Conservation (phyloP, 345 rosid species). For the Erysimum cheiranthoides region DNA sequence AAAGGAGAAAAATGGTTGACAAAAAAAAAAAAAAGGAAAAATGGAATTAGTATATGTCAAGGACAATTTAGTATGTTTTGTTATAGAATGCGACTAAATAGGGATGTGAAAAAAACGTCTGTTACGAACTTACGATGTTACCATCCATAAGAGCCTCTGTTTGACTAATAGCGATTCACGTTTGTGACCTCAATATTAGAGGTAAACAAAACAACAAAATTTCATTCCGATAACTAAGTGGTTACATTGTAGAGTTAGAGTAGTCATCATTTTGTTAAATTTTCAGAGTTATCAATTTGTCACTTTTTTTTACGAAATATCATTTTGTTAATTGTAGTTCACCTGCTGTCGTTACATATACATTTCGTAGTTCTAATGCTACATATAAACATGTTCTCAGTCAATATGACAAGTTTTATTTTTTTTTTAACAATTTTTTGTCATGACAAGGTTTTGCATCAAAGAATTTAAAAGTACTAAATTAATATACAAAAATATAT, state of each 20-base stretch:
- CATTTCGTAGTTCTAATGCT: too few species aligned
- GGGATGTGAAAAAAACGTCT: neutral
- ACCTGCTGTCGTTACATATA: too few species aligned
- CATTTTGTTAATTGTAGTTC: too few species aligned
- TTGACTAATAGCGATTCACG: neutral
- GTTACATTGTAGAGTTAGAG: neutral
- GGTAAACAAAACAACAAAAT: neutral
- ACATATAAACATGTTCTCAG: neutral
- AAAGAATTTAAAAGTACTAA: neutral
- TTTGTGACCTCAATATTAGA: neutral
- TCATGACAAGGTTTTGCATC: neutral
- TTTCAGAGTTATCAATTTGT: too few species aligned
- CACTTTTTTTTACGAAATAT: too few species aligned
- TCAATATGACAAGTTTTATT: too few species aligned
- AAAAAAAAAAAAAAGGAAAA: too few species aligned
- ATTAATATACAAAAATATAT: too few species aligned
- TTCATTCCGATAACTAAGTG: neutral
- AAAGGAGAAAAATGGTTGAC: too few species aligned
- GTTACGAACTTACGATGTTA: constrained; percentile 27
- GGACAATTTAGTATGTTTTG: neutral
- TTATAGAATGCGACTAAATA: constrained; percentile 3
- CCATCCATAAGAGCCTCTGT: neutral
- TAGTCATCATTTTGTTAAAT: neutral
- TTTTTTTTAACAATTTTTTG: too few species aligned
- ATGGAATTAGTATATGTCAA: constrained; percentile 17